These are phyloP conservation scores for Magnusiomyces suaveolens DNA, from an alignment of 1,139 yeast species.

Conservation along the genomic window DNA sequence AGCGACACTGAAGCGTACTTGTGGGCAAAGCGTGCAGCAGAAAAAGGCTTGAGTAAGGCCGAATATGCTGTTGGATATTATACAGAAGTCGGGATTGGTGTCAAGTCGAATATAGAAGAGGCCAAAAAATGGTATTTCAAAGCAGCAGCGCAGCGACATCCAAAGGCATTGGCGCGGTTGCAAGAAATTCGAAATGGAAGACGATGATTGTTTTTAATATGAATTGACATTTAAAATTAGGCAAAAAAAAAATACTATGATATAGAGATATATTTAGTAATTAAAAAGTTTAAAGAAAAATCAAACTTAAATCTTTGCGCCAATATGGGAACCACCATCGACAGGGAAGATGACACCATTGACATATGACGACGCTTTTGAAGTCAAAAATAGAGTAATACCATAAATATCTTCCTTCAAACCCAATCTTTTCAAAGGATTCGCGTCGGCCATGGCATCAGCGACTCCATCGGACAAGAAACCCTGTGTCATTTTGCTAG, in stretches of 20 bases:
- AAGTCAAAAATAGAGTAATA: constrained; percentile 50
- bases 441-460: constrained; percentile 36
- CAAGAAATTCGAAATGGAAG: constrained; percentile 21
- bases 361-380: constrained; percentile 50
- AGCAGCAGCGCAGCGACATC: constrained; percentile 54
- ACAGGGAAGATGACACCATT: constrained; percentile 67
- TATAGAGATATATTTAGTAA: not conserved
- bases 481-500: constrained; percentile 67
- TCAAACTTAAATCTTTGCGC: constrained; percentile 15
- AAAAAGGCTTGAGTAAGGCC: constrained; percentile 71
- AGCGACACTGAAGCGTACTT: constrained; percentile 71
- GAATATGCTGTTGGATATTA: constrained; percentile 77
- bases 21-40: constrained; percentile 86
- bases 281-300: not conserved
- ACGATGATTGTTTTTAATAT: not conserved
- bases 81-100: constrained; percentile 71
- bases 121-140: constrained; percentile 47
- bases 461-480: constrained; percentile 44
- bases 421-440: constrained; percentile 63
- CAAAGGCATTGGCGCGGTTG: constrained; percentile 41
- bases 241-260: no score
- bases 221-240: no score
- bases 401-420: constrained; percentile 50
- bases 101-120: constrained; percentile 37
- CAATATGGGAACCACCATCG: constrained; percentile 51